phyloP scores from a whole-genome alignment of 2,329 filamentous ascomycete genomes.

The Ophiostoma montium region DNA sequence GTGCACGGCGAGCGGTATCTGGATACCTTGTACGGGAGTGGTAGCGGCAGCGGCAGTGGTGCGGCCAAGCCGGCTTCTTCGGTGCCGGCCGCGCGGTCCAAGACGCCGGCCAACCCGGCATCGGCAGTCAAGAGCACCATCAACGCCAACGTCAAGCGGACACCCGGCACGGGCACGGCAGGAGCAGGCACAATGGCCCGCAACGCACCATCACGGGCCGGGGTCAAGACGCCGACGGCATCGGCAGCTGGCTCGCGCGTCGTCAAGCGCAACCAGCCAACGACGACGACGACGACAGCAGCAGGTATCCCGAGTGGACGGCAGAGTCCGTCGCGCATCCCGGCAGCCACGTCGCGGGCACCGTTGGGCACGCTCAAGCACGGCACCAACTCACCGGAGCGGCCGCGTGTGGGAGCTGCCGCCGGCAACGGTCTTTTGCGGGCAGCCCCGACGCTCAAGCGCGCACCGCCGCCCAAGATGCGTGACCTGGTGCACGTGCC shows the following conservation, averaged over 20 bases:
- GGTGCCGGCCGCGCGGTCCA: slow-evolving; percentile 50
- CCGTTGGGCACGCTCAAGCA: slow-evolving; percentile 56
- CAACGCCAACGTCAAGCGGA: slow-evolving; percentile 6
- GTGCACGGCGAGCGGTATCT: slow-evolving; percentile 88
- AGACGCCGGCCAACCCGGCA: slow-evolving; percentile 50
- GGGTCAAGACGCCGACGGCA: slow-evolving; percentile 41
- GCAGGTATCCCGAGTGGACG: slow-evolving; percentile 18
- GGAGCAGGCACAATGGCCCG: neutral
- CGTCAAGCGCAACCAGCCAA: slow-evolving; percentile 21
- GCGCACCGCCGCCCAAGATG: slow-evolving; percentile 82
- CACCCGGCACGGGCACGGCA: slow-evolving; percentile 12
- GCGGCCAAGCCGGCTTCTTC: slow-evolving; percentile 19
- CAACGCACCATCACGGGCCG: slow-evolving; percentile 23
- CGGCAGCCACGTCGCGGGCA: slow-evolving; percentile 31
- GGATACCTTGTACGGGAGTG: slow-evolving; percentile 58
- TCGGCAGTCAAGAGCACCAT: slow-evolving; percentile 5
- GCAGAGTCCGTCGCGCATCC: slow-evolving; percentile 53
- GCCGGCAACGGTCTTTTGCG: slow-evolving; percentile 32
- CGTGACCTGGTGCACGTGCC: slow-evolving; percentile 51
- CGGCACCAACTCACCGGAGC: slow-evolving; percentile 70
- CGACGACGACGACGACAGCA: too few relatives aligned
- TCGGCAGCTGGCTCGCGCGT: slow-evolving; percentile 15
- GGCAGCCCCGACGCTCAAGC: slow-evolving; percentile 38
- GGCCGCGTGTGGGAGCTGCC: slow-evolving; percentile 32
- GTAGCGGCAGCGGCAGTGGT: slow-evolving; percentile 13